Percentiles rank a stretch among this genome's conserved stretches.
phyloP scores from a whole-genome alignment of 2,329 filamentous ascomycete genomes.

The Pyricularia sp. region DNA sequence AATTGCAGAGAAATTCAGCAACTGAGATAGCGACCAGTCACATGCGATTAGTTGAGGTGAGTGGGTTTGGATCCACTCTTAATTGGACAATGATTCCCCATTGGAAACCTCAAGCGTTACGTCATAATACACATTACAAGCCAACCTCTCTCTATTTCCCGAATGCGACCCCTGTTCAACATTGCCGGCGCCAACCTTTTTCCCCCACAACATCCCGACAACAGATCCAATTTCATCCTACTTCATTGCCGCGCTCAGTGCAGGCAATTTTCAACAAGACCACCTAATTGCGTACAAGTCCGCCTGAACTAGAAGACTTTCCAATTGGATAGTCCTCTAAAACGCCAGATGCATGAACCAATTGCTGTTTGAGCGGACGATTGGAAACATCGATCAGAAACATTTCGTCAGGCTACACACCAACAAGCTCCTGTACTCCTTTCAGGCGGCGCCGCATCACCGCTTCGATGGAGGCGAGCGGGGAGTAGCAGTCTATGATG shows the following conservation, averaged over 20 bases:
- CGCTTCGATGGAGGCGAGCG: constrained; percentile 58
- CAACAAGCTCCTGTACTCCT: constrained; percentile 56
- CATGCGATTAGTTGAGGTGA: not conserved
- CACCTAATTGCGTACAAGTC: not conserved
- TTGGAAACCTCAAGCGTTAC: too few species aligned
- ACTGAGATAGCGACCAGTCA: too few species aligned
- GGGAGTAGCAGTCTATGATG: constrained; percentile 18
- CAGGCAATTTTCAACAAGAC: not conserved
- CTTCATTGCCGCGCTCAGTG: not conserved
- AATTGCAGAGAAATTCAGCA: not conserved
- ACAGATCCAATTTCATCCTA: not conserved
- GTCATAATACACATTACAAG: not conserved
- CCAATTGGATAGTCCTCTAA: constrained; percentile 11
- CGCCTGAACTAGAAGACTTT: not conserved
- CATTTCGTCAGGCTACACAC: constrained; percentile 57
- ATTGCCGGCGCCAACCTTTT: too few species aligned
- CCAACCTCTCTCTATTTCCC: not conserved
- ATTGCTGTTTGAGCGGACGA: constrained; percentile 66
- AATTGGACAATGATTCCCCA: too few species aligned
- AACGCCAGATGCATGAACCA: constrained; percentile 50
- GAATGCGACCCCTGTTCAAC: too few species aligned
- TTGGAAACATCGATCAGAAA: constrained; percentile 55
- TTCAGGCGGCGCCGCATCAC: constrained; percentile 57
- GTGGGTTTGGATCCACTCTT: not conserved
- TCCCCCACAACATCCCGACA: not conserved